Evolutionary conservation across 257 asterid species (phyloP), one percentile per base, ranked within the genome.

Genomic region (Scutellaria minor): DNA sequence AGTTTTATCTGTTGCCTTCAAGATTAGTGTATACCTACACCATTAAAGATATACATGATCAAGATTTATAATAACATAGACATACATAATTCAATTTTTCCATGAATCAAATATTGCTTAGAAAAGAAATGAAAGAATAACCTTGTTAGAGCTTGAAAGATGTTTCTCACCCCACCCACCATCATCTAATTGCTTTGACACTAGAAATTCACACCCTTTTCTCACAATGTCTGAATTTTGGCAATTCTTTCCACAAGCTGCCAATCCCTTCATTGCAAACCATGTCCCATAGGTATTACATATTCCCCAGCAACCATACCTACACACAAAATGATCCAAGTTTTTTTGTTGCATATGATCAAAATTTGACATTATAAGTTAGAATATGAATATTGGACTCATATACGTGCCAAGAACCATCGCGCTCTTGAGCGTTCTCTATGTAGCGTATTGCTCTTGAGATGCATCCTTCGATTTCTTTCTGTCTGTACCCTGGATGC

Each of bases 101-200:
- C 37, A 31, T 31, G 0, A 31, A 31, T 31, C 5, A 2, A 31
- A 31, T 31, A 3, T 31, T 31, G 5, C 0, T 31, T 3, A 31
- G 37, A 31, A 31, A 31, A 31, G 37, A 31, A 31, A 31, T 31
- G 4, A 3, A 31, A 31, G 5, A 31, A 31, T 0, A 11, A 88
- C 91, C 95, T 84, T 88, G 13, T 71, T 80, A 40, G 84, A 41
- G 78, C 80, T 53, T 0, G 95, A 88, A 48, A 81, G 86, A 15
- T 84, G 80, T 51, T 89, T 88, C 65, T 88, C 95, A 6, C 95
- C 87, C 95, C 95, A 88, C 14, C 92, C 92, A 55, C 90, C 92
- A 75, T 82, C 88, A 1, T 68, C 35, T 7, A 82, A 55, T 41
- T 86, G 90, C 53, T 77, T 84, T 0, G 87, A 78, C 9, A 88